Evolutionary conservation across 2,329 filamentous ascomycete genomes (phyloP).

Genomic region (Aureobasidium sp.): DNA sequence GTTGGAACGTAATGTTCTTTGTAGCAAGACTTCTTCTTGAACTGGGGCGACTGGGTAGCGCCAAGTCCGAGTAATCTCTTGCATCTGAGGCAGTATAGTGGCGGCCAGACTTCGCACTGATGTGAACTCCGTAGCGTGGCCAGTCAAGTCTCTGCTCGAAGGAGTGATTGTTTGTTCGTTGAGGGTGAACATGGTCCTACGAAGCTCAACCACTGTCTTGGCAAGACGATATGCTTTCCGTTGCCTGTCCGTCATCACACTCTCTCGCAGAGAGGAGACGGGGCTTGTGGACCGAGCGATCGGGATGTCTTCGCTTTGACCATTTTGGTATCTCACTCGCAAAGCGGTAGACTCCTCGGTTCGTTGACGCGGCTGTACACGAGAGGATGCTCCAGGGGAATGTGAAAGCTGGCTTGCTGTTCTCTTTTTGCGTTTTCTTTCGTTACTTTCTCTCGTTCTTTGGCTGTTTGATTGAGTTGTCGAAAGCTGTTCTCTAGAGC

Average conservation of each 20-base stretch:
- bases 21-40: constrained; percentile 43
- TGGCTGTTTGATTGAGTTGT: background rate
- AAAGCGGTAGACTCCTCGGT: constrained; percentile 41
- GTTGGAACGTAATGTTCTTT: constrained; percentile 48
- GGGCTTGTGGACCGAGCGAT: constrained; percentile 32
- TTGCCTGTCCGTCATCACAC: constrained; percentile 43
- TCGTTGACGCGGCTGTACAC: constrained; percentile 39
- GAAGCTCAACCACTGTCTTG: constrained; percentile 45
- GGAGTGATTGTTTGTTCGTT: constrained; percentile 17
- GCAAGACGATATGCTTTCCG: constrained; percentile 48
- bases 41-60: constrained; percentile 51
- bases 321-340: constrained; percentile 51
- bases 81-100: constrained; percentile 46
- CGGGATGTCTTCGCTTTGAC: constrained; percentile 51
- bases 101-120: constrained; percentile 29
- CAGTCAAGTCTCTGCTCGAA: constrained; percentile 21
- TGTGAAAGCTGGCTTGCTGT: constrained; percentile 34
- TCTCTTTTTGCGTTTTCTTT: constrained; percentile 52
- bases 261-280: constrained; percentile 11
- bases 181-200: constrained; percentile 49
- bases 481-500: background rate
- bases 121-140: constrained; percentile 37
- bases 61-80: constrained; percentile 48
- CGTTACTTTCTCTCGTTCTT: constrained; percentile 24
- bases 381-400: constrained; percentile 24